These are phyloP conservation scores for Alternaria gaisen DNA, from an alignment of 2,329 filamentous ascomycete species.

Conservation along the genomic window DNA sequence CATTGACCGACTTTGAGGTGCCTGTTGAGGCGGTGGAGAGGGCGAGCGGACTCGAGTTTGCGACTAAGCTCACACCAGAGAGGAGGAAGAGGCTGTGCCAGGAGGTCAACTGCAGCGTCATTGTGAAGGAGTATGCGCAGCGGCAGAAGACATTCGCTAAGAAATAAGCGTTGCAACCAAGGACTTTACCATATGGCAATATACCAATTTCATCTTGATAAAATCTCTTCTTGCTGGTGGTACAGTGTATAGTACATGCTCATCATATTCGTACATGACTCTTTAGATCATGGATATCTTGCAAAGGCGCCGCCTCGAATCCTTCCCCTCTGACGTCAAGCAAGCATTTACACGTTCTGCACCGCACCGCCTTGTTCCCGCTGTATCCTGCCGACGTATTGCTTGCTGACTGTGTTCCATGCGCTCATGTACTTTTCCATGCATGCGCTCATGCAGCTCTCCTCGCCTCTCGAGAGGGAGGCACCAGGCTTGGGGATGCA, in stretches of 20 bases:
- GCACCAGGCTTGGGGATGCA: slow-evolving; percentile 62
- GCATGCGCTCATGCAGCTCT: slow-evolving; percentile 60
- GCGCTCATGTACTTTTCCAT: slow-evolving; percentile 66
- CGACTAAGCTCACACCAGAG: slow-evolving; percentile 75
- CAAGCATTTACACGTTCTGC: slow-evolving; percentile 16
- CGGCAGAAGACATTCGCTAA: slow-evolving; percentile 60
- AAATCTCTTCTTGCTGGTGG: slow-evolving; percentile 19
- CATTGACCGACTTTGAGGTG: slow-evolving; percentile 90
- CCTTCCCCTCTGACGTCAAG: slow-evolving; percentile 1
- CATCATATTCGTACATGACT: slow-evolving; percentile 11
- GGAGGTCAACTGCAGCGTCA: slow-evolving; percentile 82
- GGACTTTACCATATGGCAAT: not conserved
- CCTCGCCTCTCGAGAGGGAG: slow-evolving; percentile 60
- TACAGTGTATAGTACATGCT: slow-evolving; percentile 39
- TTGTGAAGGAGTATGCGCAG: slow-evolving; percentile 81
- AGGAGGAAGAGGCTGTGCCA: slow-evolving; percentile 83
- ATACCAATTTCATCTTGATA: slow-evolving; percentile 8
- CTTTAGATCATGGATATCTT: not conserved
- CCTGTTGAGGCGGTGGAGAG: slow-evolving; percentile 91
- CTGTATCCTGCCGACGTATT: slow-evolving; percentile 61
- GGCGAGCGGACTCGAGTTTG: slow-evolving; percentile 91
- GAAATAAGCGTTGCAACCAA: slow-evolving; percentile 20
- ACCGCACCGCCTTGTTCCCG: slow-evolving; percentile 40
- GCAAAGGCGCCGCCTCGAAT: not conserved
- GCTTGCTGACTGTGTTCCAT: slow-evolving; percentile 62